These are phyloP conservation scores for Capillidium rhysosporum DNA, from an alignment of 371 early-diverging fungal species.

Conservation along the genomic window DNA sequence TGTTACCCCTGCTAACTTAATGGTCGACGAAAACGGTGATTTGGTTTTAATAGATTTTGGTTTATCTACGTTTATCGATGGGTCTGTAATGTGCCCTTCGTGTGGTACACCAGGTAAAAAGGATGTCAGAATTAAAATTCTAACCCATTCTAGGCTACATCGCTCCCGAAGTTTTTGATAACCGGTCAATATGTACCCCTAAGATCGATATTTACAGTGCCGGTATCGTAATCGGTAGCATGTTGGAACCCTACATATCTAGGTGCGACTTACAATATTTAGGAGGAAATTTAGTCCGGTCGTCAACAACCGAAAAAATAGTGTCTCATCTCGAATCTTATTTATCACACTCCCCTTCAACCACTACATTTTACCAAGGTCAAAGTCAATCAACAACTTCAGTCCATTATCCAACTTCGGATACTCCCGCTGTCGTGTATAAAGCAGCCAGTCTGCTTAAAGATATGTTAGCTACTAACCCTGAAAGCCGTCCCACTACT, in stretches of 20 bases:
- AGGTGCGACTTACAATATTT: slow-evolving; percentile 5
- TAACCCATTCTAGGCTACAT: neutral
- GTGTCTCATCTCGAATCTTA: neutral
- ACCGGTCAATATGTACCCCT: neutral
- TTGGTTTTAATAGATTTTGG: slow-evolving; percentile 48
- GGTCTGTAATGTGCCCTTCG: neutral
- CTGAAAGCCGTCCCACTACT: neutral
- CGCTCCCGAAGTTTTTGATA: slow-evolving; percentile 3
- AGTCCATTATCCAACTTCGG: neutral
- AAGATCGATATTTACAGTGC: slow-evolving; percentile 6
- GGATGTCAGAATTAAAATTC: too few species aligned
- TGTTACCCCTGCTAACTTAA: slow-evolving; percentile 35
- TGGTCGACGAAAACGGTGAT: slow-evolving; percentile 28
- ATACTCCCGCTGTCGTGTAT: slow-evolving; percentile 1
- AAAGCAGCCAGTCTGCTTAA: neutral
- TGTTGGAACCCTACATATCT: slow-evolving; percentile 1
- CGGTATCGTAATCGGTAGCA: slow-evolving; percentile 1
- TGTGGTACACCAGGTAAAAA: neutral
- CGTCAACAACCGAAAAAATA: slow-evolving; percentile 1
- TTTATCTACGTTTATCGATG: slow-evolving; percentile 15
- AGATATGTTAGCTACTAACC: neutral
- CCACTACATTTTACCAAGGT: neutral
- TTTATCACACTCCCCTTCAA: neutral
- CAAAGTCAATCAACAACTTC: neutral
- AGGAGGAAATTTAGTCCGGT: slow-evolving; percentile 3